These are phyloP conservation scores for Darksidea phi DNA, from an alignment of 495 filamentous ascomycete genomes.

Conservation along the genomic window DNA sequence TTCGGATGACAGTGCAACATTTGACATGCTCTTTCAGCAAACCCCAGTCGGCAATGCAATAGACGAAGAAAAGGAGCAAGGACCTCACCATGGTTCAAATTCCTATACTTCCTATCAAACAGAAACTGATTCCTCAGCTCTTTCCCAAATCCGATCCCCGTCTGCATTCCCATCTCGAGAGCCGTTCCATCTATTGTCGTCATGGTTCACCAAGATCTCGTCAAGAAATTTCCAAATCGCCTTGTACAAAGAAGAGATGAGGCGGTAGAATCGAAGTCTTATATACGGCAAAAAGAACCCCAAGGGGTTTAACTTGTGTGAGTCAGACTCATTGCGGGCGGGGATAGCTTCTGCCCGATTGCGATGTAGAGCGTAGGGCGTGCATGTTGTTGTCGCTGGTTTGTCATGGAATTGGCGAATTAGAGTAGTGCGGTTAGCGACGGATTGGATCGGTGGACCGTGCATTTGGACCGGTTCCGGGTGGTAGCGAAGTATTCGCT, in stretches of 20 bases:
- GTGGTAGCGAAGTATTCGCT: too few relatives aligned
- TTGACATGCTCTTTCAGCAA: too few relatives aligned
- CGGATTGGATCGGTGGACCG: conserved; percentile 3
- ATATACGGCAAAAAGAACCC: too few relatives aligned
- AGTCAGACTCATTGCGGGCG: neutral
- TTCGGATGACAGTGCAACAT: too few relatives aligned
- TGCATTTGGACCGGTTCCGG: too few relatives aligned
- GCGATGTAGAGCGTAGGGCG: neutral
- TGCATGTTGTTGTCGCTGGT: neutral
- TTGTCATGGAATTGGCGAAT: conserved; percentile 3
- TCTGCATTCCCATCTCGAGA: conserved; percentile 1
- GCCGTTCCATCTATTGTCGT: conserved; percentile 1
- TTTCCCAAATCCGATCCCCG: conserved; percentile 50
- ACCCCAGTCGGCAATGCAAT: too few relatives aligned
- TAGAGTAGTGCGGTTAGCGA: neutral
- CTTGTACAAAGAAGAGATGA: neutral
- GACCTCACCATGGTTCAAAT: conserved; percentile 76
- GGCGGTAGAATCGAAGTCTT: too few relatives aligned
- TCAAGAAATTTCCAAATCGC: neutral
- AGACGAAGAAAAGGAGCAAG: neutral
- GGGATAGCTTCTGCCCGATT: neutral
- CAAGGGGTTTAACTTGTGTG: too few relatives aligned
- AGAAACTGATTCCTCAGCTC: conserved; percentile 68
- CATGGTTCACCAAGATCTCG: neutral
- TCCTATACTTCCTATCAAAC: conserved; percentile 64